Evolutionary conservation across 225 moss, liverwort and hornwort species (phyloP).

Genomic region (Sphagnum tenellum): DNA sequence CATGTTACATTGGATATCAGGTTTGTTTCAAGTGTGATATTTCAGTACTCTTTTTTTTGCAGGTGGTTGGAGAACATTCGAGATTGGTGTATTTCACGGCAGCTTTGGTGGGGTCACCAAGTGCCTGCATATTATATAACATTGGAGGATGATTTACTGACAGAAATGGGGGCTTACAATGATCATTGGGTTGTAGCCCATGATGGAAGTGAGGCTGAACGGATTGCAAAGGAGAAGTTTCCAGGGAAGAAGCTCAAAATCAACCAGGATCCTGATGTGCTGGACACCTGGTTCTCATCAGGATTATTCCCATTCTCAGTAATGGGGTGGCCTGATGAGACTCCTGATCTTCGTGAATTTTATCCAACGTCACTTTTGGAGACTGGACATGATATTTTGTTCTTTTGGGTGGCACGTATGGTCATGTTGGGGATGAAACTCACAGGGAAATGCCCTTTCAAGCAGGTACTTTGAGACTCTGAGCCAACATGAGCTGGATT

Average conservation of each 20-base stretch:
- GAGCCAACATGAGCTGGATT: no score
- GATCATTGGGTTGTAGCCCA: slow-evolving; percentile 88
- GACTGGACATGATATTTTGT: slow-evolving; percentile 90
- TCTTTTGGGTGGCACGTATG: slow-evolving; percentile 97
- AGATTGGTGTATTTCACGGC: slow-evolving; percentile 92
- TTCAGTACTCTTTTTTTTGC: neutral
- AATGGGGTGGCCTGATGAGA: slow-evolving; percentile 81
- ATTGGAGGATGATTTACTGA: slow-evolving; percentile 56
- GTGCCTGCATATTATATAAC: slow-evolving; percentile 87
- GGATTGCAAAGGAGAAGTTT: slow-evolving; percentile 39
- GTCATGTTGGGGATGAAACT: slow-evolving; percentile 93
- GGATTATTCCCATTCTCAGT: slow-evolving; percentile 85
- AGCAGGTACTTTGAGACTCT: slow-evolving; percentile 36
- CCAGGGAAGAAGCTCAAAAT: slow-evolving; percentile 52
- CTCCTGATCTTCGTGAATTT: slow-evolving; percentile 66
- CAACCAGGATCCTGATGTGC: slow-evolving; percentile 86
- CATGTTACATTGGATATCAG: no score
- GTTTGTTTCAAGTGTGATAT: no score
- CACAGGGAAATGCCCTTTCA: slow-evolving; percentile 72
- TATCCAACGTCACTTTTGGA: slow-evolving; percentile 85
- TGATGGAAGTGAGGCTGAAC: slow-evolving; percentile 44
- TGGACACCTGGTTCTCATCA: slow-evolving; percentile 93
- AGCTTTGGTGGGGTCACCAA: slow-evolving; percentile 99
- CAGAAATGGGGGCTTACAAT: slow-evolving; percentile 59
- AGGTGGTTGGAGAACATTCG: slow-evolving; percentile 90